phyloP scores from a whole-genome alignment of 2,329 filamentous ascomycete species.

The Colletotrichum liriopes region DNA sequence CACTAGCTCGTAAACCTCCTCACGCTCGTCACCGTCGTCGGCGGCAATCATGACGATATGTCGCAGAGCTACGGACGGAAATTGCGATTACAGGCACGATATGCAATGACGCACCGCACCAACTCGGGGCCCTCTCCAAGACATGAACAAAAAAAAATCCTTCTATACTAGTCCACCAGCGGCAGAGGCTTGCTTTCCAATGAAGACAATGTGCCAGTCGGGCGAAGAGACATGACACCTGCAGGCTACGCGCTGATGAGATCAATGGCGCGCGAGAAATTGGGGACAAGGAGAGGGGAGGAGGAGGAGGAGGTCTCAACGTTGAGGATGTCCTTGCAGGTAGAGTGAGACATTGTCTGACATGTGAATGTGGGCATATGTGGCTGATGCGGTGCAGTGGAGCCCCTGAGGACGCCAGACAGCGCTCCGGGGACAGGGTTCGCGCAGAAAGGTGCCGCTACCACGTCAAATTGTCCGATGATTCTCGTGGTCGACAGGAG shows the following conservation, averaged over 20 bases:
- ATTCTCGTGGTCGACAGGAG: conserved; percentile 20
- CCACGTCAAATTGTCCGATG: conserved; percentile 25
- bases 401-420: neutral
- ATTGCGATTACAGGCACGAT: conserved; percentile 6
- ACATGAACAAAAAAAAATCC: neutral
- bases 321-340: conserved; percentile 29
- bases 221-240: neutral
- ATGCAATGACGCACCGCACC: neutral
- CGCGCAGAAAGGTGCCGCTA: conserved; percentile 4
- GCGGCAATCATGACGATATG: neutral
- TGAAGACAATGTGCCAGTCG: neutral
- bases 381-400: conserved; percentile 22
- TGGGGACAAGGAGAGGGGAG: neutral
- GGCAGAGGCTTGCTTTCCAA: conserved; percentile 1
- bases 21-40: neutral
- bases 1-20: neutral
- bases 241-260: neutral
- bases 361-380: conserved; percentile 41
- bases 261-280: neutral
- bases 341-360: conserved; percentile 29
- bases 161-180: neutral
- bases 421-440: conserved; percentile 16
- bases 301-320: conserved; percentile 19
- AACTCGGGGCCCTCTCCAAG: too few relatives aligned
- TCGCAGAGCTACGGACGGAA: neutral